phyloP scores from a whole-genome alignment of 345 rosid species.

The Salix viminalis region DNA sequence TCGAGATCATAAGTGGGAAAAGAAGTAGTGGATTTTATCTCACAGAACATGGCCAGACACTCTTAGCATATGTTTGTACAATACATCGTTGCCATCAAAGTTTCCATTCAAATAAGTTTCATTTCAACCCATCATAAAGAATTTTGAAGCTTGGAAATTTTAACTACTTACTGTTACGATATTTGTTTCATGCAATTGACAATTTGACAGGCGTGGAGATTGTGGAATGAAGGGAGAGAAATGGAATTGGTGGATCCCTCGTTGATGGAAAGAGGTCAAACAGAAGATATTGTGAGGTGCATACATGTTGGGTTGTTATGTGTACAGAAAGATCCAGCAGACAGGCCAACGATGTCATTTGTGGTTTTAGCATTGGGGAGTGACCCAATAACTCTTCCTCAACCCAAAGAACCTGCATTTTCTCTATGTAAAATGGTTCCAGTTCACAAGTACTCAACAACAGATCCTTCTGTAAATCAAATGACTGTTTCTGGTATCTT shows the following conservation, averaged over 20 bases:
- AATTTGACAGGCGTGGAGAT: neutral
- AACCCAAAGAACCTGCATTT: neutral
- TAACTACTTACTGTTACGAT: neutral
- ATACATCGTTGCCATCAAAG: neutral
- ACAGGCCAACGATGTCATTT: neutral
- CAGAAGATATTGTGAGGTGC: neutral
- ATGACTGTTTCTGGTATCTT: neutral
- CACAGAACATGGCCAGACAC: constrained; percentile 1
- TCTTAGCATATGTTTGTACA: constrained; percentile 12
- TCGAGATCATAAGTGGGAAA: constrained; percentile 26
- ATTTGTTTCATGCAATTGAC: neutral
- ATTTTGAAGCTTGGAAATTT: neutral
- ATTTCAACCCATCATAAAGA: too few relatives aligned
- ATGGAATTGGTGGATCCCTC: neutral
- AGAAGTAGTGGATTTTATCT: constrained; percentile 13
- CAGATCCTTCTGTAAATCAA: neutral
- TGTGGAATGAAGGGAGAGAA: neutral
- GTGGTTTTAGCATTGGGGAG: neutral
- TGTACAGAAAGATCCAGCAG: neutral
- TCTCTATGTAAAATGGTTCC: neutral
- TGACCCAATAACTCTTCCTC: neutral
- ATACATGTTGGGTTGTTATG: neutral
- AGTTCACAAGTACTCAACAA: neutral
- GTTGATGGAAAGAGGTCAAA: neutral
- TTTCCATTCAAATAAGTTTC: neutral